phyloP scores from a whole-genome alignment of 2,329 filamentous ascomycete species.

The Monilinia polystroma region DNA sequence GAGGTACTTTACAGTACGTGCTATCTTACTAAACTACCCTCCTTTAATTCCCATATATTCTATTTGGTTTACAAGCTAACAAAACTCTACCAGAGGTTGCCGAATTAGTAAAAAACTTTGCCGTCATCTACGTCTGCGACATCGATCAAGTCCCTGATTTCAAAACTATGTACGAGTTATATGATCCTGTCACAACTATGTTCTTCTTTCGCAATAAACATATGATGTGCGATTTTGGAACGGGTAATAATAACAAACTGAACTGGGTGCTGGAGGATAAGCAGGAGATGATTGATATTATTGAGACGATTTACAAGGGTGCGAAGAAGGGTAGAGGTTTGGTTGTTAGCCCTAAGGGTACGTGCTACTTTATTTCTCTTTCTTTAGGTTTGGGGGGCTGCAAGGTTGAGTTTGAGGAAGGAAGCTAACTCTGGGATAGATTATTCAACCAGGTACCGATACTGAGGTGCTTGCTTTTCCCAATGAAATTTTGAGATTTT shows the following conservation, averaged over 20 bases:
- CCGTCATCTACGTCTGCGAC: constrained; percentile 90
- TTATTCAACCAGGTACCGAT: constrained; percentile 69
- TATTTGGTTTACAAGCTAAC: not conserved
- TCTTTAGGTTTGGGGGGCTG: not conserved
- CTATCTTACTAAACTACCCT: not conserved
- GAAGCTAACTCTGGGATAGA: constrained; percentile 35
- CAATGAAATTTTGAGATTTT: no score
- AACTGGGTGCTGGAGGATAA: constrained; percentile 98
- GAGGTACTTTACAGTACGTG: constrained; percentile 79
- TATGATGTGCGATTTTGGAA: constrained; percentile 98
- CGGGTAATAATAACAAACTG: constrained; percentile 97
- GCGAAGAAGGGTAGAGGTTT: constrained; percentile 97
- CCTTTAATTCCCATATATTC: not conserved
- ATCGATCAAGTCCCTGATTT: constrained; percentile 89
- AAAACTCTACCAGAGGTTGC: constrained; percentile 58
- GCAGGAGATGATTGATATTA: constrained; percentile 96
- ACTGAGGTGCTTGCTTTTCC: constrained; percentile 44
- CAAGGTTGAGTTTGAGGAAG: not conserved
- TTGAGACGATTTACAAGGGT: constrained; percentile 97
- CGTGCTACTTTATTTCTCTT: not conserved
- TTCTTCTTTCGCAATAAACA: constrained; percentile 98
- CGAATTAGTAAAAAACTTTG: constrained; percentile 90
- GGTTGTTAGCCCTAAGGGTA: constrained; percentile 87
- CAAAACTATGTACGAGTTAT: constrained; percentile 92
- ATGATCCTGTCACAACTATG: constrained; percentile 93